Conservation (phyloP, 2,329 filamentous ascomycete genomes). For the Aspergillus ustus region DNA sequence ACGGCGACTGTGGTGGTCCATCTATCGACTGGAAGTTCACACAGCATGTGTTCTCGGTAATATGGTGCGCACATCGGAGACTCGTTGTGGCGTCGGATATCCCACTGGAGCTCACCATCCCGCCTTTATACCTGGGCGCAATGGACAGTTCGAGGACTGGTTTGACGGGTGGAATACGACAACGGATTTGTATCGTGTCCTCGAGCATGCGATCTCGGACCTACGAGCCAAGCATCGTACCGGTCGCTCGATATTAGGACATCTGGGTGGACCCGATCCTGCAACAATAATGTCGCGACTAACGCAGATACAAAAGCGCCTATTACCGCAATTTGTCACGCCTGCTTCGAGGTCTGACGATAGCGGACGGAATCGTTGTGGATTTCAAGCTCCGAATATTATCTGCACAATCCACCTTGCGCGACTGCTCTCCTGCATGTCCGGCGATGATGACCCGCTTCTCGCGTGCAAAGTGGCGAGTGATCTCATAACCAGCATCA, state of each 20-base stretch:
- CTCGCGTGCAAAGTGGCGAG: neutral
- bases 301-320: neutral
- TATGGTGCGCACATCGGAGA: conserved; percentile 1
- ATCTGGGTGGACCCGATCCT: neutral
- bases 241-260: neutral
- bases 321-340: neutral
- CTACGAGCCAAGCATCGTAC: neutral
- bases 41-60: conserved; percentile 4
- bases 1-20: conserved; percentile 8
- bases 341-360: conserved; percentile 4
- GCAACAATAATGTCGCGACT: neutral
- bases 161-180: conserved; percentile 8
- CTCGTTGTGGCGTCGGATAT: neutral
- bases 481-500: conserved; percentile 1
- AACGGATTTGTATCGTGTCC: conserved; percentile 5
- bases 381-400: conserved; percentile 6
- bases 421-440: neutral
- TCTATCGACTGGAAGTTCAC: conserved; percentile 10
- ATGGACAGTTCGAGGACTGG: neutral
- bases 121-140: neutral
- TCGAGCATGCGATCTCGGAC: conserved; percentile 3
- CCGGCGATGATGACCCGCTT: neutral
- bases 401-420: conserved; percentile 9
- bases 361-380: neutral
- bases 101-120: neutral